phyloP scores from a whole-genome alignment of 495 filamentous ascomycete species.

The Parathielavia hyrcaniae region DNA sequence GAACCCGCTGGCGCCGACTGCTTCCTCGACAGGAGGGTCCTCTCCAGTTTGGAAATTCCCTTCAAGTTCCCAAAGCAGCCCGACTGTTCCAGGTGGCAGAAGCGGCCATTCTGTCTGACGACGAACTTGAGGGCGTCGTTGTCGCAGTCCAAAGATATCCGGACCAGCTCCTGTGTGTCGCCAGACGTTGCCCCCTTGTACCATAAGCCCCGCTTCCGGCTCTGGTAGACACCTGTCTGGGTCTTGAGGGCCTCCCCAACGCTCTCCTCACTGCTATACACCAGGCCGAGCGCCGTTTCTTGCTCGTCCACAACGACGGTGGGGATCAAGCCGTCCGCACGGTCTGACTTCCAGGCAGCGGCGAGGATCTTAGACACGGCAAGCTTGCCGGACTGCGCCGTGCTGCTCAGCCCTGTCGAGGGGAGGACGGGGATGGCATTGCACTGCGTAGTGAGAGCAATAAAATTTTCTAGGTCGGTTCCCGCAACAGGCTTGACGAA shows the following conservation, averaged over 20 bases:
- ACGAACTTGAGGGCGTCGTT: constrained; percentile 84
- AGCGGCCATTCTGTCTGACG: constrained; percentile 84
- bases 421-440: constrained; percentile 75
- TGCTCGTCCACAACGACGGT: constrained; percentile 86
- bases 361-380: constrained; percentile 64
- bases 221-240: constrained; percentile 90
- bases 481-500: constrained; percentile 42
- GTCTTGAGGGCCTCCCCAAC: constrained; percentile 78
- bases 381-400: constrained; percentile 51
- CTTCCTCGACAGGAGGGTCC: constrained; percentile 76
- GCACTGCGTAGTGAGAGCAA: constrained; percentile 47
- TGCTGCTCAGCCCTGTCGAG: constrained; percentile 61
- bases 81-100: constrained; percentile 88
- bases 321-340: constrained; percentile 74
- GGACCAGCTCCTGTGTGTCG: constrained; percentile 81
- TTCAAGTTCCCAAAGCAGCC: constrained; percentile 84
- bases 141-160: constrained; percentile 84
- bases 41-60: constrained; percentile 75
- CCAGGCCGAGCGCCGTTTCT: constrained; percentile 77
- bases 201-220: constrained; percentile 89
- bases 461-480: constrained; percentile 46
- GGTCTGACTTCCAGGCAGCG: constrained; percentile 65
- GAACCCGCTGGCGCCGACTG: constrained; percentile 76
- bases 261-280: constrained; percentile 90
- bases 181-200: constrained; percentile 94